Evolutionary conservation across 208 protist genomes (phyloP).

Genomic region (Crithidia thermophila): DNA sequence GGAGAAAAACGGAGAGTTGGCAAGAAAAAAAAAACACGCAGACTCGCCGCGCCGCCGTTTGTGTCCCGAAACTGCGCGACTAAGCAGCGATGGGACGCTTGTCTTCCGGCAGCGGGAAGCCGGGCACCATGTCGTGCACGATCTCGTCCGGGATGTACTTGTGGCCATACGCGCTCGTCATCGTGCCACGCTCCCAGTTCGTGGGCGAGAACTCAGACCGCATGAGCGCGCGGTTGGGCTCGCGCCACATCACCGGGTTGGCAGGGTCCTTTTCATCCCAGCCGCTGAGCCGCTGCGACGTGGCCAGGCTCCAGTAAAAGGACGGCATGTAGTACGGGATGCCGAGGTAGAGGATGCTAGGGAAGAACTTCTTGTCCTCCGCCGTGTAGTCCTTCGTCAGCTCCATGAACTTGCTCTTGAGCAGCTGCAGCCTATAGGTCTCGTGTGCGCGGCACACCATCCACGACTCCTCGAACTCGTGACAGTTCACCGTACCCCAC

Average conservation of each 20-base stretch:
- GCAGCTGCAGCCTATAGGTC: constrained; percentile 85
- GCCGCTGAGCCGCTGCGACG: constrained; percentile 84
- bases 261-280: constrained; percentile 90
- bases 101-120: constrained; percentile 89
- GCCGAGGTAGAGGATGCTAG: constrained; percentile 80
- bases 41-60: not conserved
- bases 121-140: constrained; percentile 87
- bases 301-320: constrained; percentile 83
- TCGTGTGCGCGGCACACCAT: constrained; percentile 89
- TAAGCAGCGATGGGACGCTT: constrained; percentile 58
- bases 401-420: constrained; percentile 92
- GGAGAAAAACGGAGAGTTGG: not conserved
- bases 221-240: constrained; percentile 92
- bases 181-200: constrained; percentile 86
- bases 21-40: not conserved
- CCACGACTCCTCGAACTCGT: constrained; percentile 91
- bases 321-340: constrained; percentile 82
- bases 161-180: constrained; percentile 85
- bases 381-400: constrained; percentile 90
- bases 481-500: constrained; percentile 87
- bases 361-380: constrained; percentile 92
- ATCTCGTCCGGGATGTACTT: constrained; percentile 89
- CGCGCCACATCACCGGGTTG: constrained; percentile 88
- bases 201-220: constrained; percentile 88
- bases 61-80: not conserved